Evolutionary conservation across 306 rosid genomes (phyloP), one percentile per base, ranked within the genome.

Genomic region (Prunus armeniaca): DNA sequence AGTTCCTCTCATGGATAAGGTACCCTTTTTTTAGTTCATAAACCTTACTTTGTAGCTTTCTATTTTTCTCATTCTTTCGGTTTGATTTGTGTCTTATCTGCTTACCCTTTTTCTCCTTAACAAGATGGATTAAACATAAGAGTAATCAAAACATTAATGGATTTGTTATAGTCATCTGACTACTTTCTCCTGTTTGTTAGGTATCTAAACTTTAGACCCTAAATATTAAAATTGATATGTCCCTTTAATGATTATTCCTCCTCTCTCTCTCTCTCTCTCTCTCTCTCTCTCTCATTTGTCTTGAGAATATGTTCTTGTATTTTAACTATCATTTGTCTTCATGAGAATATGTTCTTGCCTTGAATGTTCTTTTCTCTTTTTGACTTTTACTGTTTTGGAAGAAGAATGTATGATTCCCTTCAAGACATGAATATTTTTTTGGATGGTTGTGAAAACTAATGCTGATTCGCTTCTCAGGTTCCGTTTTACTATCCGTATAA

Each of bases 1-100:
- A 87, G 93, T 89, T 70, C 99, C 99, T 81, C 87, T 96, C 15
- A 87, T 89, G 89, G 99, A 96, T 83, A 93, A 96, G 99, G 99
- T 92, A 27, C 28, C 43, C 60, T 50, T 47, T 49, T 54, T 57
- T 7, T 24, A 50, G 25, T 69, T 56, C 61, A n/a, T 79, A 72
- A 71, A 56, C 49, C 24, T 73, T 43, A 41, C 75, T 49, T 69
- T 32, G 71, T 75, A 3, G 9, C 20, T n/a, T 13, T 25, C 22
- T 27, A 17, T 51, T 18, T 4, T 30, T 49, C 3, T 45, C 3
- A 9, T 15, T 78, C 65, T 60, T 8, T n/a, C 75, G 73, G 15
- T 72, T 58, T 28, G 57, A 47, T 62, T 56, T 49, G 78, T 7
- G n/a, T 43, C 68, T 72, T 56, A 65, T 80, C 45, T 72, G 74